Evolutionary conservation across 75 land plant species (phyloP).

Genomic region (Pinus tabuliformis): DNA sequence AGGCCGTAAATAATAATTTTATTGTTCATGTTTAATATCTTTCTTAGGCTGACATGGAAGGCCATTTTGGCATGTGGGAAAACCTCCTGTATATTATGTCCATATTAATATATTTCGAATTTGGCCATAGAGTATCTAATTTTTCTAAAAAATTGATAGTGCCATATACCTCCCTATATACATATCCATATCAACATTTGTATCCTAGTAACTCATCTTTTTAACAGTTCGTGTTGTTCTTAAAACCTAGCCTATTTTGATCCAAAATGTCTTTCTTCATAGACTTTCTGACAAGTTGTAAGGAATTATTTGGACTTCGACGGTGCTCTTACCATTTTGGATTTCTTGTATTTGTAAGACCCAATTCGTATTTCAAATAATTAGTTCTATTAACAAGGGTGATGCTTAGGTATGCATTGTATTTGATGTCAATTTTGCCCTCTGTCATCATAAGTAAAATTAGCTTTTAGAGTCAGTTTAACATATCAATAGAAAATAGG

Average conservation of each 20-base stretch:
- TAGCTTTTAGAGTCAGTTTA: background rate
- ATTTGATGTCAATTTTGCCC: background rate
- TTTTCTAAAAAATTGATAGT: no score
- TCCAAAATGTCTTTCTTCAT: background rate
- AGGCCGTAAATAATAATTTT: no score
- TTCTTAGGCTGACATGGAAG: no score
- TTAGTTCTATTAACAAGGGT: background rate
- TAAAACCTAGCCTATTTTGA: background rate
- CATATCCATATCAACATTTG: no score
- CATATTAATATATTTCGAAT: no score
- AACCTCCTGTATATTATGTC: no score
- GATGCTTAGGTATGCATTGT: background rate
- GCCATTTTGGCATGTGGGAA: no score
- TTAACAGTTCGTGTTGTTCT: background rate
- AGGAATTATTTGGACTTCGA: background rate
- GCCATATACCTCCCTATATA: no score
- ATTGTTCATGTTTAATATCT: no score
- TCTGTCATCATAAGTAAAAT: background rate
- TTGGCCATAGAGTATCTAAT: no score
- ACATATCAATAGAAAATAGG: background rate
- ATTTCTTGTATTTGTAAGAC: background rate
- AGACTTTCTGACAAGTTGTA: background rate
- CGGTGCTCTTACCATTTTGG: background rate
- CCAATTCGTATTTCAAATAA: background rate
- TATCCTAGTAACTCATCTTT: background rate